A percentile compares a stretch with the other conserved stretches of the same genome.
Evolutionary conservation across 164 flowering plant species (phyloP).

Genomic region (Vitis rotundifolia): DNA sequence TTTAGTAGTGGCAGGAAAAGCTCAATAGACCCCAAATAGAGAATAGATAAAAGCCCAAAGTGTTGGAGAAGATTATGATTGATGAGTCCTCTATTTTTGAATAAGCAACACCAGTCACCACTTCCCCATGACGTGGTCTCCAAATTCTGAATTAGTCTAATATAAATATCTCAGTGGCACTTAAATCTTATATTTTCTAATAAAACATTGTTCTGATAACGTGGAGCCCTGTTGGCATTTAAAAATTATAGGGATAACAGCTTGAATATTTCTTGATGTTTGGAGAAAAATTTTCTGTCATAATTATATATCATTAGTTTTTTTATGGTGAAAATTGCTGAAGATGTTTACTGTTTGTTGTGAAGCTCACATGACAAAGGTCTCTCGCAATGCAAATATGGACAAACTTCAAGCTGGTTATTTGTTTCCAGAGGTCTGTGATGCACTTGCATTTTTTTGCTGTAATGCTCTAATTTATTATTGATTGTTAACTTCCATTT

Average conservation of each 20-base stretch:
- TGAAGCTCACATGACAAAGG: constrained; percentile 76
- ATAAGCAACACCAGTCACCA: no score
- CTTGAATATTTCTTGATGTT: background rate
- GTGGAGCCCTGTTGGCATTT: background rate
- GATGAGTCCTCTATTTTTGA: no score
- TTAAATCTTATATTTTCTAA: no score
- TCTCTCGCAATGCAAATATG: constrained; percentile 84
- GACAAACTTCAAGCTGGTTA: constrained; percentile 95
- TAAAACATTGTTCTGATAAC: background rate
- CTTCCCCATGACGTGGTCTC: no score
- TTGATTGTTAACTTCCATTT: background rate
- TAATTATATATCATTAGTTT: background rate
- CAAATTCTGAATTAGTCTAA: no score
- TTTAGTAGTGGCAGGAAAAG: no score
- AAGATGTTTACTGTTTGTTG: constrained; percentile 5
- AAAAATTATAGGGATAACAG: background rate
- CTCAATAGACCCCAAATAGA: no score
- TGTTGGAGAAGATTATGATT: no score
- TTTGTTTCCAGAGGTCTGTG: constrained; percentile 87
- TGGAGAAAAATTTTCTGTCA: background rate
- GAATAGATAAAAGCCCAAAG: no score
- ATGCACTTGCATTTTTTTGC: background rate
- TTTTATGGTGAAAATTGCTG: background rate
- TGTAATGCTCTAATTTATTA: background rate
- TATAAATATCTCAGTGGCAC: no score